Evolutionary conservation across 106 monocot species (phyloP).

Genomic region (Dactylorhiza incarnata): DNA sequence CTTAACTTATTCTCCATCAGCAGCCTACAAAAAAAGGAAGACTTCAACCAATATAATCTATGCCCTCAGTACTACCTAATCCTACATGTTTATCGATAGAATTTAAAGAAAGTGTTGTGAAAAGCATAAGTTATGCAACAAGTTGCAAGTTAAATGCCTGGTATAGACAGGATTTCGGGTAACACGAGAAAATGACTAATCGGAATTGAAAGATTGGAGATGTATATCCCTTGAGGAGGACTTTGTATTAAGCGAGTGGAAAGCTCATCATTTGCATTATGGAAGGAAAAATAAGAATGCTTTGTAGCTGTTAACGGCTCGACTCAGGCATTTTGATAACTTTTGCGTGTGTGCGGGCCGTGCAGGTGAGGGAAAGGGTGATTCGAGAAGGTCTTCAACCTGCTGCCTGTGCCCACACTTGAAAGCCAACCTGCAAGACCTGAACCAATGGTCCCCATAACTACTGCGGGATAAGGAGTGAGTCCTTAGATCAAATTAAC

Average conservation of each 20-base stretch:
- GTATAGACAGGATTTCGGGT: too few species aligned
- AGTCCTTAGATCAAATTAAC: background rate
- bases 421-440: background rate
- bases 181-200: background rate
- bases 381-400: too few species aligned
- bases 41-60: background rate
- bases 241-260: background rate
- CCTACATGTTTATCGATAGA: background rate
- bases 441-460: background rate
- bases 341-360: too few species aligned
- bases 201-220: background rate
- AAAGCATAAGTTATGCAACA: background rate
- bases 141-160: too few species aligned
- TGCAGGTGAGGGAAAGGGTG: too few species aligned
- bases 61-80: background rate
- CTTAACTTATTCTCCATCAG: slow-evolving; percentile 84
- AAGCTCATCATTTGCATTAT: background rate
- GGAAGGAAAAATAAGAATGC: background rate
- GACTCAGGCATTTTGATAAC: too few species aligned
- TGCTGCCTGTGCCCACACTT: too few species aligned
- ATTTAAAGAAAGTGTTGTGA: background rate
- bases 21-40: slow-evolving; percentile 21
- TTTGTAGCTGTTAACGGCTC: too few species aligned
- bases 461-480: background rate
- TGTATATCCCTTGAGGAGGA: background rate